Evolutionary conservation across 108 stramenopile species (phyloP).

Genomic region (Skeletonema grethae): DNA sequence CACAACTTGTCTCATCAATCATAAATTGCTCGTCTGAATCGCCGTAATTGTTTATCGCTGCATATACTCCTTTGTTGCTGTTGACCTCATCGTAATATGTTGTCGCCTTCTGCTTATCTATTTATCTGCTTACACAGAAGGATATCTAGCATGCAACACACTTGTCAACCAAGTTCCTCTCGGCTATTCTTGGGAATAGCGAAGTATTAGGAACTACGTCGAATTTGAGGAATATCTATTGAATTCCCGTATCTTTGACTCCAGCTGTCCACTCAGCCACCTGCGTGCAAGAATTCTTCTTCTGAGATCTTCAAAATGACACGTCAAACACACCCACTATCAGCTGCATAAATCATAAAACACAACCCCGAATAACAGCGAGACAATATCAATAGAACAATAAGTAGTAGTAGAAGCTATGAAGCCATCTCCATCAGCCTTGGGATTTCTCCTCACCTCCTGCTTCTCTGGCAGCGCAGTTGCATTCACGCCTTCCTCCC

Average conservation of each 20-base stretch:
- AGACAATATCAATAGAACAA: neutral
- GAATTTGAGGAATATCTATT: neutral
- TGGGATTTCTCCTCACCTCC: slow-evolving; percentile 3
- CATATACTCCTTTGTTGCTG: no score
- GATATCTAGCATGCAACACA: no score
- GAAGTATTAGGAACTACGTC: neutral
- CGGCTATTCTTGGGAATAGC: neutral
- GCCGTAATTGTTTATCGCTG: no score
- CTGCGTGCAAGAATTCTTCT: neutral
- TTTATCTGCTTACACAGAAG: no score
- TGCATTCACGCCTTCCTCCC: slow-evolving; percentile 5
- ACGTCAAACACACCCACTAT: neutral
- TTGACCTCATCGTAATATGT: no score
- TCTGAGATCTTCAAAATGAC: slow-evolving; percentile 3
- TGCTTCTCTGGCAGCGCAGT: slow-evolving; percentile 3
- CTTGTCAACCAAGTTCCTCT: no score
- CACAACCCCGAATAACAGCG: neutral
- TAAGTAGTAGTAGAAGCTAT: neutral
- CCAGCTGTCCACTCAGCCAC: slow-evolving; percentile 2
- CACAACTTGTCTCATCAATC: no score
- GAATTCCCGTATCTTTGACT: neutral
- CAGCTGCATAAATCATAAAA: neutral
- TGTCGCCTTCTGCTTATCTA: no score
- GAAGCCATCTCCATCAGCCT: slow-evolving; percentile 4
- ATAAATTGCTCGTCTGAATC: no score